Conservation (phyloP, 371 early-diverging fungal genomes). For the Basidiobolus heterosporus region DNA sequence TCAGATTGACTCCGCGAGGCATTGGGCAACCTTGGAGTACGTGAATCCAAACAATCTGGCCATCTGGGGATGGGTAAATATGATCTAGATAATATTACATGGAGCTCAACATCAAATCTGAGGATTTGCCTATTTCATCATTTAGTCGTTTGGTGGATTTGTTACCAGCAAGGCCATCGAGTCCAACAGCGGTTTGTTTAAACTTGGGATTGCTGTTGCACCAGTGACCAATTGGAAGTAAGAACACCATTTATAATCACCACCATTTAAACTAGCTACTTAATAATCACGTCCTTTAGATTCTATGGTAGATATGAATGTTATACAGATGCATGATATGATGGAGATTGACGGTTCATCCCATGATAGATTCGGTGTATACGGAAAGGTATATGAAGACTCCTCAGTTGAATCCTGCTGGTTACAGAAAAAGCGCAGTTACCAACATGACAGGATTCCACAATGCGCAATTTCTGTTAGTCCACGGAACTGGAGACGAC, state of each 20-base stretch:
- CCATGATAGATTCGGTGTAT: conserved; percentile 59
- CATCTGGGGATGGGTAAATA: conserved; percentile 75
- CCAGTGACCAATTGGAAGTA: conserved; percentile 89
- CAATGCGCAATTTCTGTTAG: conserved; percentile 55
- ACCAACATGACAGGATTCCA: conserved; percentile 67
- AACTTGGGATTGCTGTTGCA: conserved; percentile 81
- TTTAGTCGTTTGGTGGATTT: conserved; percentile 81
- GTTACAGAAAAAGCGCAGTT: conserved; percentile 67
- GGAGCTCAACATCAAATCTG: no score
- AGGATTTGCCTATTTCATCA: no score
- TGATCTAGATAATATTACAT: no score
- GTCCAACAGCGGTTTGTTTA: conserved; percentile 61
- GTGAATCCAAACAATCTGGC: conserved; percentile 67
- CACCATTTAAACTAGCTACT: no score
- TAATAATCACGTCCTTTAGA: no score
- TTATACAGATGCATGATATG: no score
- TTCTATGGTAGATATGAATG: no score
- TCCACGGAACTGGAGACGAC: conserved; percentile 90
- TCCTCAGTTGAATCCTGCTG: conserved; percentile 53
- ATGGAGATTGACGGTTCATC: no score
- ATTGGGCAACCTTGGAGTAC: conserved; percentile 42
- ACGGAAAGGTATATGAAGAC: conserved; percentile 94
- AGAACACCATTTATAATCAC: conserved; percentile 9
- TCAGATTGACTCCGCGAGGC: conserved; percentile 61
- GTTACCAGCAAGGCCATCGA: conserved; percentile 75